Evolutionary conservation across 495 filamentous ascomycete species (phyloP).

Genomic region (Clohesyomyces aquaticus): DNA sequence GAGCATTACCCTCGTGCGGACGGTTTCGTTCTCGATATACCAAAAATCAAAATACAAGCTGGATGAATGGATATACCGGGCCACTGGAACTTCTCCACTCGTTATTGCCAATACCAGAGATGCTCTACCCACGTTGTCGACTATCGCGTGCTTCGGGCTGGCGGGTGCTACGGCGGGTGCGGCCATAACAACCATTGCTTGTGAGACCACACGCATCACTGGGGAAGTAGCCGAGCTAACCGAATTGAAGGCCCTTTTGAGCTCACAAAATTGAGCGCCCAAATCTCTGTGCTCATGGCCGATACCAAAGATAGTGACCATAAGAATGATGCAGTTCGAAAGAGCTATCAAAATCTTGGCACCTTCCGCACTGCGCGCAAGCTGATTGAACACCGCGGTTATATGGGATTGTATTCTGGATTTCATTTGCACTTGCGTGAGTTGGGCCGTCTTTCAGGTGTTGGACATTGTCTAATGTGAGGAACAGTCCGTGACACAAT

Average conservation of each 20-base stretch:
- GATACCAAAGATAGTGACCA: slow-evolving; percentile 61
- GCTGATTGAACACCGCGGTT: slow-evolving; percentile 77
- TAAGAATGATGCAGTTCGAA: slow-evolving; percentile 62
- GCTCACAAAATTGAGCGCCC: slow-evolving; percentile 88
- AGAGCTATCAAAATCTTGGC: slow-evolving; percentile 75
- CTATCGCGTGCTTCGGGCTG: slow-evolving; percentile 72
- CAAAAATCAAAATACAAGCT: slow-evolving; percentile 79
- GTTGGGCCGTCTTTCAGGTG: too few species aligned
- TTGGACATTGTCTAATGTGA: slow-evolving; percentile 8
- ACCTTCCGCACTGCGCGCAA: slow-evolving; percentile 78
- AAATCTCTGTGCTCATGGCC: slow-evolving; percentile 83
- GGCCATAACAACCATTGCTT: slow-evolving; percentile 80
- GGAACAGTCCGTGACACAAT: slow-evolving; percentile 75
- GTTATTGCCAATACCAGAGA: slow-evolving; percentile 70
- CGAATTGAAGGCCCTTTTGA: slow-evolving; percentile 79
- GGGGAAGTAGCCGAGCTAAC: slow-evolving; percentile 16
- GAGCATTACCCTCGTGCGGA: slow-evolving; percentile 86
- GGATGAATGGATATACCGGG: slow-evolving; percentile 62
- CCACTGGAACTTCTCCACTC: slow-evolving; percentile 72
- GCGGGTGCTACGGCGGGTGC: slow-evolving; percentile 81
- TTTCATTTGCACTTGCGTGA: slow-evolving; percentile 80
- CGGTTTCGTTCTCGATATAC: slow-evolving; percentile 92
- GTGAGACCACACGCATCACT: slow-evolving; percentile 55
- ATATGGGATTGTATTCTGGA: slow-evolving; percentile 82
- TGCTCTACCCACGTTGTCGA: slow-evolving; percentile 68